These are phyloP conservation scores for Fusarium palustre DNA, from an alignment of 2,329 filamentous ascomycete genomes.

Conservation along the genomic window DNA sequence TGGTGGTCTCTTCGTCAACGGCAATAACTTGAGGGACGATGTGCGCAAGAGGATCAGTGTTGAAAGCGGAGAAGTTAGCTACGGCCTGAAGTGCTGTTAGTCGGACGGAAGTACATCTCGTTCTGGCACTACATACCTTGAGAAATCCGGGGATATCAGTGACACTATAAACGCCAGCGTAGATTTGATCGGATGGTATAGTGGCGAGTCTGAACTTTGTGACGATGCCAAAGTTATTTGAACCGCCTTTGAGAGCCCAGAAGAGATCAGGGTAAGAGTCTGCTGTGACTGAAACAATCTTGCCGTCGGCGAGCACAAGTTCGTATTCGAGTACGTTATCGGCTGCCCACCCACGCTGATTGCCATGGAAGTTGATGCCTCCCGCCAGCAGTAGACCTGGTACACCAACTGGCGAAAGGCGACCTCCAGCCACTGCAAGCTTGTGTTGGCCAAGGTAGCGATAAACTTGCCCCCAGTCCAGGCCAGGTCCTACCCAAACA, in stretches of 20 bases:
- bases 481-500: constrained; percentile 32
- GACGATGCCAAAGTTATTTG: constrained; percentile 53
- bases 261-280: constrained; percentile 52
- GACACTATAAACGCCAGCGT: constrained; percentile 31
- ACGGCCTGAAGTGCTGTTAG: constrained; percentile 11
- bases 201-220: constrained; percentile 49
- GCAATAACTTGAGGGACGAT: constrained; percentile 34
- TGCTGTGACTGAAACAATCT: constrained; percentile 54
- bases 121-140: neutral
- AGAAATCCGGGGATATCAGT: constrained; percentile 18
- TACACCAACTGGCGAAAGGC: constrained; percentile 35
- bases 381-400: constrained; percentile 32
- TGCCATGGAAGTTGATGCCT: constrained; percentile 39
- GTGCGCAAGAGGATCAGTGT: constrained; percentile 32
- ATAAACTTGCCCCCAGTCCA: constrained; percentile 40
- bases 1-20: constrained; percentile 18
- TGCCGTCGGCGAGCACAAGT: constrained; percentile 57
- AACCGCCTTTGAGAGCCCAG: constrained; percentile 53
- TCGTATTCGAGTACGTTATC: constrained; percentile 53
- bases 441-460: constrained; percentile 9
- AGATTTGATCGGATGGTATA: constrained; percentile 34
- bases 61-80: constrained; percentile 32
- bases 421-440: constrained; percentile 32
- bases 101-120: fast-evolving
- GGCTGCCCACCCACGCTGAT: constrained; percentile 46